These are phyloP conservation scores for Patellifolia procumbens DNA, from an alignment of 179 eudicot species.

Conservation along the genomic window DNA sequence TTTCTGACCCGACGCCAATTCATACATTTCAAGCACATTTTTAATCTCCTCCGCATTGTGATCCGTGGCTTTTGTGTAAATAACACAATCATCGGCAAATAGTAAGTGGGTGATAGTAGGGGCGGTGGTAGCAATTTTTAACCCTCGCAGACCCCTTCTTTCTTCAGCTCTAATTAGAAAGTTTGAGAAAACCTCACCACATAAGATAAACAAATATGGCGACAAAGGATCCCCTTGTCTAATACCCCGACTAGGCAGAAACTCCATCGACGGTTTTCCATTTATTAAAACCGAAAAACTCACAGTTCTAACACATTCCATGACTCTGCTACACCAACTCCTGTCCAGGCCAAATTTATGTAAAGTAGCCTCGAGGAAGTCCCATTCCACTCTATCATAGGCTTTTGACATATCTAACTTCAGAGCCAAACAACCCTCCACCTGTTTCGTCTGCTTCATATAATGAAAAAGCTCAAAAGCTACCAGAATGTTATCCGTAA, in stretches of 20 bases:
- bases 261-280: background rate
- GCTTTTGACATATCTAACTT: background rate
- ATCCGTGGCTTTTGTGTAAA: background rate
- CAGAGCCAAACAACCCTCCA: background rate
- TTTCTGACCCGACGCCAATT: background rate
- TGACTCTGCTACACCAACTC: background rate
- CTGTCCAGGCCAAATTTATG: background rate
- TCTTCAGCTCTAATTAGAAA: background rate
- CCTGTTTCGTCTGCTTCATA: background rate
- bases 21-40: background rate
- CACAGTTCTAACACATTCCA: background rate
- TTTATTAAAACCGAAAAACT: background rate
- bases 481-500: background rate
- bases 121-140: background rate
- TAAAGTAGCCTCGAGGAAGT: background rate
- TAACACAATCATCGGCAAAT: background rate
- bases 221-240: background rate
- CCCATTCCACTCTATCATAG: background rate
- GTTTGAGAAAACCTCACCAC: background rate
- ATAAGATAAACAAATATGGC: background rate
- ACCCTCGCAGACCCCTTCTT: fast-evolving
- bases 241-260: background rate
- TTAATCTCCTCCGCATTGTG: background rate
- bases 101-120: background rate
- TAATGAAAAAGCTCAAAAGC: background rate